Base-by-base conservation (phyloP, 208 protist species). In the Crithidia acanthocephali region DNA sequence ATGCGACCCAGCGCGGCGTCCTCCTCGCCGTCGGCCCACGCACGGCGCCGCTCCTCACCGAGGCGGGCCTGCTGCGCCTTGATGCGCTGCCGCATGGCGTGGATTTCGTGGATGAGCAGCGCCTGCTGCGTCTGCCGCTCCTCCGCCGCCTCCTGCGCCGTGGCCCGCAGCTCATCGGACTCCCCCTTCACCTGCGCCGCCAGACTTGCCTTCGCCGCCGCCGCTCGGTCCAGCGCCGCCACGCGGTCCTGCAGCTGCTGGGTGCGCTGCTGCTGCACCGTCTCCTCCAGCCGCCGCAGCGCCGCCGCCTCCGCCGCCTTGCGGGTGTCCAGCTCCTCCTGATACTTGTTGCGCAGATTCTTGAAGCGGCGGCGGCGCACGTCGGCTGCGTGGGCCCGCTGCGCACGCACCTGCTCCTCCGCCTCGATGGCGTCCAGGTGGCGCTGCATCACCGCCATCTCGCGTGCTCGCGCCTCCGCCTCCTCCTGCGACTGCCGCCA, bases 31-130 rank as follows among this genome's bases (percentile, higher is more conserved):
- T 70, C 76, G 28, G 45, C 59, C 40, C 51, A 69, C 42, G 53
- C 67, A 4, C 33, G 63, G 5, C 72, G 74, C n/a, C 66, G 62
- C 61, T 83, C 72, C 32, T 45, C 51, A 13, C 63, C 61, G 53
- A 79, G 22, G 11, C 57, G 78, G 2, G 56, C 76, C 55, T 77
- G 65, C 59, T 60, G 50, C 51, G 80, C 67, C 15, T 75, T 80
- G n/a, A 86, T 77, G n/a, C 85, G 76, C 63, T 81, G 76, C 13
- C 79, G 84, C 45, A 93, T 65, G 45, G 76, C 60, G 11, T 79
- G 76, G 30, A 93, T 89, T 33, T 91, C 79, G n/a, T 87, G 74
- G 66, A 93, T 93, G 18, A 86, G 45, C 32, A 84, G 35, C 5
- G 81, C 68, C 73, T 84, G 83, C 58, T 85, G 68, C 18, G 75